Percentiles rank a stretch among this genome's conserved stretches.
Conservation (phyloP, 192 early-diverging fungal genomes). For the Coemansia sp. region DNA sequence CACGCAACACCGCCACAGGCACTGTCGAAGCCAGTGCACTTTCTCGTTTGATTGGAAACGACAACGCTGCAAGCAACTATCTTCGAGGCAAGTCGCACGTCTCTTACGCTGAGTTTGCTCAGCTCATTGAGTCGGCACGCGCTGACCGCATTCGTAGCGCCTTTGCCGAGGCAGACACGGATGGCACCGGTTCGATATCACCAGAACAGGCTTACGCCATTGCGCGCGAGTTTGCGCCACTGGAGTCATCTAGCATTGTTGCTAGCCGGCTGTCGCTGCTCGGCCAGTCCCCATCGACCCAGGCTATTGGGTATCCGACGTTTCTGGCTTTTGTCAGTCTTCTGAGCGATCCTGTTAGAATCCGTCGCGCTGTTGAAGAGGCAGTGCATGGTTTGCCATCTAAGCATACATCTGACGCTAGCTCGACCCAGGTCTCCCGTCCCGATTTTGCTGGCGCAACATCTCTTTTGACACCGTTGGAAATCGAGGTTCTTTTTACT, state of each 20-base stretch:
- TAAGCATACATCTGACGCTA: conserved; percentile 3
- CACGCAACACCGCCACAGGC: conserved; percentile 7
- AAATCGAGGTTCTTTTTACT: conserved; percentile 45
- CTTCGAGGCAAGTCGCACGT: conserved; percentile 22
- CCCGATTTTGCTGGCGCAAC: conserved; percentile 15
- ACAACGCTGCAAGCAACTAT: conserved; percentile 21
- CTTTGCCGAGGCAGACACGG: conserved; percentile 25
- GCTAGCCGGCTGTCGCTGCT: conserved; percentile 38
- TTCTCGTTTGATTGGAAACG: conserved; percentile 15
- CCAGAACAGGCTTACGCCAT: conserved; percentile 38
- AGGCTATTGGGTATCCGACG: conserved; percentile 55
- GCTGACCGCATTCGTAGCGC: conserved; percentile 39
- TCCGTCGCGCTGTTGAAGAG: conserved; percentile 45
- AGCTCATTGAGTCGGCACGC: conserved; percentile 39
- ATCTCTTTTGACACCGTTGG: conserved; percentile 43
- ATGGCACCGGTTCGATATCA: conserved; percentile 31
- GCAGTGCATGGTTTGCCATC: conserved; percentile 19
- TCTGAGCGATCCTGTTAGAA: conserved; percentile 33
- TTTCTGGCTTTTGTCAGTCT: conserved; percentile 49
- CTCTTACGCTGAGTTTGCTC: conserved; percentile 36
- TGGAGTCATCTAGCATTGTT: conserved; percentile 21
- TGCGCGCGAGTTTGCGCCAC: conserved; percentile 32
- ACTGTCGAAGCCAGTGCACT: conserved; percentile 13
- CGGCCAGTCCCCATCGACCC: conserved; percentile 16
- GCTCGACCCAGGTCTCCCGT: conserved; percentile 6